Evolutionary conservation across 495 filamentous ascomycete species (phyloP).

Genomic region (Penicillium pancosmium): DNA sequence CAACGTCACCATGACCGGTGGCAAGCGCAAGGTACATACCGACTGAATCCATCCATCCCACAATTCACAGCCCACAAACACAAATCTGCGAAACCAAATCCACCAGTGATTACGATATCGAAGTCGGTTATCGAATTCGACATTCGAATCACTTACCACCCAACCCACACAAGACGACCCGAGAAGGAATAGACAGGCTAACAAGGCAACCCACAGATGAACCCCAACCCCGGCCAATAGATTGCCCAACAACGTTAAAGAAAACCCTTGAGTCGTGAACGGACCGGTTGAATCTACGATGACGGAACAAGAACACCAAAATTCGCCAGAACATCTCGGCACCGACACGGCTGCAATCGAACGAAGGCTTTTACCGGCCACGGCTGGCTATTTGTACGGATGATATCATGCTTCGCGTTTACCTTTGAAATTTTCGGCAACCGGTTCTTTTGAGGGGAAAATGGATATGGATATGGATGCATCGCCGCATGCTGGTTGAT

Average conservation of each 20-base stretch:
- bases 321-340: constrained; percentile 25
- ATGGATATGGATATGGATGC: constrained; percentile 24
- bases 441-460: constrained; percentile 28
- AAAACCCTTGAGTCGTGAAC: constrained; percentile 28
- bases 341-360: constrained; percentile 29
- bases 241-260: constrained; percentile 29
- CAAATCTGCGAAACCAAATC: neutral
- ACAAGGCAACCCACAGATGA: constrained; percentile 36
- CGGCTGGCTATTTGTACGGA: constrained; percentile 40
- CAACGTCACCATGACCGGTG: constrained; percentile 97
- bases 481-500: constrained; percentile 28
- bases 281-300: constrained; percentile 31
- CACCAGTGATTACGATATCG: too few species aligned
- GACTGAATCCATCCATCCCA: constrained; percentile 18
- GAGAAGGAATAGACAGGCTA: constrained; percentile 22
- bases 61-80: constrained; percentile 11
- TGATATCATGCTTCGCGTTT: constrained; percentile 40
- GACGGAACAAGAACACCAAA: constrained; percentile 22
- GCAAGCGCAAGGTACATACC: constrained; percentile 91
- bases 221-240: constrained; percentile 44
- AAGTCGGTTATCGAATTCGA: too few species aligned
- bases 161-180: constrained; percentile 7
- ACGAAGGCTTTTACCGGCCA: constrained; percentile 32
- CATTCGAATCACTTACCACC: neutral
- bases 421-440: constrained; percentile 34